These are phyloP conservation scores for Paramecium caudatum DNA, from an alignment of 73 alveolate species.

Conservation along the genomic window DNA sequence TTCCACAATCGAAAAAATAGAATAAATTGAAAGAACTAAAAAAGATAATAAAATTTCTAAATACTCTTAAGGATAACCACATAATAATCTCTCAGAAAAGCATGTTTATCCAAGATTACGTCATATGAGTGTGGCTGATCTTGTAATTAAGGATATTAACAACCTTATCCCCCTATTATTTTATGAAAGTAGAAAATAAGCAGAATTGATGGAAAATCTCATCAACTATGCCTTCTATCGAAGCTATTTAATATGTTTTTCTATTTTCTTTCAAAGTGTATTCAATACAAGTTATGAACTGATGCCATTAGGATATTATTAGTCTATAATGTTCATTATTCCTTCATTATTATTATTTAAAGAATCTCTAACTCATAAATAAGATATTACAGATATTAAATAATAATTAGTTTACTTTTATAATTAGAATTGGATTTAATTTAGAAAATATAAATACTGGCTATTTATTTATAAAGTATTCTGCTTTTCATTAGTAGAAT, in stretches of 20 bases:
- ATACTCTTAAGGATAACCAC: not conserved
- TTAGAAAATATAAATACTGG: conserved; percentile 39
- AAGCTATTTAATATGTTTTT: conserved; percentile 11
- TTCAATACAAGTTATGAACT: not conserved
- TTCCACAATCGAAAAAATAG: not conserved
- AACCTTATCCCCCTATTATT: not conserved
- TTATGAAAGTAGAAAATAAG: conserved; percentile 55
- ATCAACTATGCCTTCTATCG: conserved; percentile 52
- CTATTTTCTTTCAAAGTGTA: not conserved
- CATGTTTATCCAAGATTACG: not conserved
- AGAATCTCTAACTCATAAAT: not conserved
- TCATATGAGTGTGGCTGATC: conserved; percentile 18
- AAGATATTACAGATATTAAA: conserved; percentile 1
- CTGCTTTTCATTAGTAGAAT: not conserved
- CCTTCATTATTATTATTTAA: conserved; percentile 1
- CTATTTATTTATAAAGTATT: conserved; percentile 20
- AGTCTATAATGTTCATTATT: not conserved
- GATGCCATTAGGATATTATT: not conserved
- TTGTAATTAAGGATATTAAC: conserved; percentile 26
- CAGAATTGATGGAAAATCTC: conserved; percentile 55
- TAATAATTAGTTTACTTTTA: conserved; percentile 23
- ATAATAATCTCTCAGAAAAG: not conserved
- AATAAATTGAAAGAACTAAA: conserved; percentile 34
- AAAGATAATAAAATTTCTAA: not conserved
- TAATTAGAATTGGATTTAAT: conserved; percentile 36